A percentile compares a stretch with the other conserved stretches of the same genome.
Conservation (phyloP, 2,329 filamentous ascomycete genomes). For the Diaporthe velutina region DNA sequence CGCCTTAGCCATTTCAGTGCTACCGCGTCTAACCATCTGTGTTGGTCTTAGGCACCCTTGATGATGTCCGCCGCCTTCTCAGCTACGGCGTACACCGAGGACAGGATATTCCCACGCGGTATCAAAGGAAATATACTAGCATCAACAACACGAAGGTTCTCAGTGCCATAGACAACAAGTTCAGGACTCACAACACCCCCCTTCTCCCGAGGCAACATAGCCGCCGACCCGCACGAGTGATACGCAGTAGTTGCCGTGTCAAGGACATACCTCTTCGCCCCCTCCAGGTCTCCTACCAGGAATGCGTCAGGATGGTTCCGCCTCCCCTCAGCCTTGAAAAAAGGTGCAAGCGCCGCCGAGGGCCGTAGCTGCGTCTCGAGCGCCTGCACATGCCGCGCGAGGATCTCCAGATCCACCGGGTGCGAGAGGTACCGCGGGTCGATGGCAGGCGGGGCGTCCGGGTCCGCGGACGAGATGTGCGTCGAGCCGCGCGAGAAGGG, state of each 20-base stretch:
- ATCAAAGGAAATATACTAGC: slow-evolving; percentile 59
- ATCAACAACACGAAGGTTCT: slow-evolving; percentile 57
- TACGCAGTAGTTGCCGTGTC: slow-evolving; percentile 45
- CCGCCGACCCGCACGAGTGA: slow-evolving; percentile 54
- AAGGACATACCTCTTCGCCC: slow-evolving; percentile 44
- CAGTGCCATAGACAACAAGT: slow-evolving; percentile 57
- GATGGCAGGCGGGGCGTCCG: slow-evolving; percentile 59
- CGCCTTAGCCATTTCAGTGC: neutral
- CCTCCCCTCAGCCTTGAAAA: slow-evolving; percentile 50
- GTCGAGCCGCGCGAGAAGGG: slow-evolving; percentile 66
- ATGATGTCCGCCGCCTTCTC: slow-evolving; percentile 56
- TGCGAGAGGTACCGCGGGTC: slow-evolving; percentile 65
- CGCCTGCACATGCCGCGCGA: slow-evolving; percentile 50
- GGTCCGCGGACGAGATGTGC: slow-evolving; percentile 60
- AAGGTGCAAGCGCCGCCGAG: slow-evolving; percentile 47
- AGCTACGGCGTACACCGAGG: slow-evolving; percentile 44
- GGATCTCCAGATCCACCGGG: slow-evolving; percentile 63
- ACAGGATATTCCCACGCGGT: slow-evolving; percentile 49
- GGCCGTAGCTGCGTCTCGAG: slow-evolving; percentile 44
- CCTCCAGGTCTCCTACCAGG: slow-evolving; percentile 39
- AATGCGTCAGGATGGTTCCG: slow-evolving; percentile 49
- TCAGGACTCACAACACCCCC: slow-evolving; percentile 59
- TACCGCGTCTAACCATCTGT: neutral
- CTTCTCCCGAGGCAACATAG: slow-evolving; percentile 56
- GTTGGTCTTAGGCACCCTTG: slow-evolving; percentile 34